A percentile compares a stretch with the other conserved stretches of the same genome.
phyloP scores from a whole-genome alignment of 2,329 filamentous ascomycete species.

The Gyromitra esculenta region DNA sequence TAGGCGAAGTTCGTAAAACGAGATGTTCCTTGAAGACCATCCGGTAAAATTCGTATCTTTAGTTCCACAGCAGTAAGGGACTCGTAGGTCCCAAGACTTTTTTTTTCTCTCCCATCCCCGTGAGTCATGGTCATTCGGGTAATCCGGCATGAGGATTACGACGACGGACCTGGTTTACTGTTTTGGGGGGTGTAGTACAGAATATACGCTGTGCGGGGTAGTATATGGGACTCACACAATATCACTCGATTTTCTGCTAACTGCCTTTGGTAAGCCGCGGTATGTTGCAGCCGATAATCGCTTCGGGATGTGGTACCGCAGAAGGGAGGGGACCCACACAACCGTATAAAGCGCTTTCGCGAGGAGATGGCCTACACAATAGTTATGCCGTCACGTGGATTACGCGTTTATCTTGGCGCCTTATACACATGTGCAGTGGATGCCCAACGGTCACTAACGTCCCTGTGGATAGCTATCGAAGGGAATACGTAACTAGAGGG shows the following conservation, averaged over 20 bases:
- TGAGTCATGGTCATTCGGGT: conserved; percentile 42
- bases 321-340: too few species aligned
- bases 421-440: too few species aligned
- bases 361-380: too few species aligned
- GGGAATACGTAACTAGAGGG: too few species aligned
- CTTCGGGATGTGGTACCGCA: too few species aligned
- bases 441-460: too few species aligned
- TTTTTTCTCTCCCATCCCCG: conserved; percentile 15
- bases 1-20: conserved; percentile 11
- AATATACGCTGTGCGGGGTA: background rate
- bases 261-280: background rate
- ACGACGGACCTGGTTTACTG: background rate
- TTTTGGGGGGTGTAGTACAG: conserved; percentile 1
- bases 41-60: conserved; percentile 7
- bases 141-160: conserved; percentile 30
- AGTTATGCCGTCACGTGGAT: too few species aligned
- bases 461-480: too few species aligned
- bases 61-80: conserved; percentile 38
- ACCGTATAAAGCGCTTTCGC: too few species aligned
- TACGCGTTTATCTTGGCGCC: too few species aligned
- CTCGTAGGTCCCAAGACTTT: conserved; percentile 44
- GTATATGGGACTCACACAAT: background rate
- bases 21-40: background rate
- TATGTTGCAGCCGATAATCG: too few species aligned
- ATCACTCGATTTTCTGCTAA: background rate